Conservation (phyloP, 345 rosid species). For the Euphorbia peplus region DNA sequence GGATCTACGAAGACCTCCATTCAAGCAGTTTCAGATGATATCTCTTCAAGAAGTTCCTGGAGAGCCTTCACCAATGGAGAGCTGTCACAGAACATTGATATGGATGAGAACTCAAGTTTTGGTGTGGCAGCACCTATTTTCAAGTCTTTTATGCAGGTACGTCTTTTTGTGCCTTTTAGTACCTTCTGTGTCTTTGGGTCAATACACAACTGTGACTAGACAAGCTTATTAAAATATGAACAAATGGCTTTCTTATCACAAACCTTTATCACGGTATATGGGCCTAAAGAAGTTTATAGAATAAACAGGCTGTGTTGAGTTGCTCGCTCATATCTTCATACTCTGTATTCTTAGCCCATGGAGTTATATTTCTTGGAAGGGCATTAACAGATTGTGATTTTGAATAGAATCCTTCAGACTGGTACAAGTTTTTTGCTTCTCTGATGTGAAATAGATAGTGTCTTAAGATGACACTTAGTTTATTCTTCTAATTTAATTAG, state of each 20-base stretch:
- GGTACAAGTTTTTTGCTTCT: too few relatives aligned
- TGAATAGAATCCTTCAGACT: too few relatives aligned
- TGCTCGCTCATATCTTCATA: not conserved
- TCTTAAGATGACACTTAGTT: too few relatives aligned
- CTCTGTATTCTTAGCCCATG: too few relatives aligned
- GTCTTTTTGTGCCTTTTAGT: slow-evolving; percentile 4
- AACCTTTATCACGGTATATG: not conserved
- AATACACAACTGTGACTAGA: not conserved
- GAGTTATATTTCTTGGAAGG: too few relatives aligned
- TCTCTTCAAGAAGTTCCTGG: slow-evolving; percentile 58
- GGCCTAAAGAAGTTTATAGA: not conserved
- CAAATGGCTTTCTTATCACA: not conserved
- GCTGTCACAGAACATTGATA: slow-evolving; percentile 55
- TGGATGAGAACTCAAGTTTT: slow-evolving; percentile 62
- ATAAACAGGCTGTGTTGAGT: not conserved
- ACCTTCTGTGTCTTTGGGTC: not conserved
- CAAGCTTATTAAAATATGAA: not conserved
- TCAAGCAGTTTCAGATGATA: slow-evolving; percentile 48
- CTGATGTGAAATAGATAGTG: too few relatives aligned
- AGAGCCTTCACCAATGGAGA: slow-evolving; percentile 67
- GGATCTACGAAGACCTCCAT: slow-evolving; percentile 52
- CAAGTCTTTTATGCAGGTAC: slow-evolving; percentile 92
- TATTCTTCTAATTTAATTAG: too few relatives aligned
- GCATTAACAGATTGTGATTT: too few relatives aligned
- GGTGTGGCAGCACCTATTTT: slow-evolving; percentile 85